Percentiles rank a stretch among this genome's conserved stretches.
Conservation (phyloP, 768 basidiomycete genomes). For the Lentinula sp. region DNA sequence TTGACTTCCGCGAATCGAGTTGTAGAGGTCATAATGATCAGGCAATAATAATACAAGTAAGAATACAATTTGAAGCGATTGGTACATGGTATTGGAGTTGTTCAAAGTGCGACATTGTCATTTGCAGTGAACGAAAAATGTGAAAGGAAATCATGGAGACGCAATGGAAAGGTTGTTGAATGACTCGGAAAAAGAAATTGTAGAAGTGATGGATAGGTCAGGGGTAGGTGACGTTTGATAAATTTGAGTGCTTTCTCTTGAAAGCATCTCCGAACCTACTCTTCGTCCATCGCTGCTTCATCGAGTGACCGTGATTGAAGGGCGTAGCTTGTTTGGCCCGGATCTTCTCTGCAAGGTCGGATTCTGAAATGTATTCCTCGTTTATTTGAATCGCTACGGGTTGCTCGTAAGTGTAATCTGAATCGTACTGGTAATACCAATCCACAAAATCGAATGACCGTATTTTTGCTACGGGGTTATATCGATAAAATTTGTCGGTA, state of each 20-base stretch:
- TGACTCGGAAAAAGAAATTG: too few species aligned
- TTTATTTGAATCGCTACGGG: background rate
- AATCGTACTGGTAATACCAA: background rate
- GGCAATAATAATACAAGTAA: too few species aligned
- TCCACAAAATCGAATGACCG: background rate
- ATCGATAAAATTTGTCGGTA: slow-evolving; percentile 15
- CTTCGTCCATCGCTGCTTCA: background rate
- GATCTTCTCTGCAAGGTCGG: background rate
- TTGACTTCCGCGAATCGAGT: too few species aligned
- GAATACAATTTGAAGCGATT: too few species aligned
- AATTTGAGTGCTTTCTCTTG: background rate
- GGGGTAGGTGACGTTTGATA: background rate
- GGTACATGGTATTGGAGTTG: too few species aligned
- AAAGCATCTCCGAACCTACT: background rate
- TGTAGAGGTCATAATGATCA: too few species aligned
- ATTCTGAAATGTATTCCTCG: background rate
- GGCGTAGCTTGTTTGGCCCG: background rate
- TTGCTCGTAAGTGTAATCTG: background rate
- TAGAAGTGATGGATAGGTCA: background rate
- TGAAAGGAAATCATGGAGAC: too few species aligned
- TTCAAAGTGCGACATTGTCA: too few species aligned
- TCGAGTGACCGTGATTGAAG: background rate
- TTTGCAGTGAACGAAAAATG: too few species aligned
- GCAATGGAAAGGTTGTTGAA: too few species aligned
- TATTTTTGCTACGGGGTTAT: background rate